A percentile compares a stretch with the other conserved stretches of the same genome.
phyloP scores from a whole-genome alignment of 2,329 filamentous ascomycete species.

The Hymenoscyphus scutula region DNA sequence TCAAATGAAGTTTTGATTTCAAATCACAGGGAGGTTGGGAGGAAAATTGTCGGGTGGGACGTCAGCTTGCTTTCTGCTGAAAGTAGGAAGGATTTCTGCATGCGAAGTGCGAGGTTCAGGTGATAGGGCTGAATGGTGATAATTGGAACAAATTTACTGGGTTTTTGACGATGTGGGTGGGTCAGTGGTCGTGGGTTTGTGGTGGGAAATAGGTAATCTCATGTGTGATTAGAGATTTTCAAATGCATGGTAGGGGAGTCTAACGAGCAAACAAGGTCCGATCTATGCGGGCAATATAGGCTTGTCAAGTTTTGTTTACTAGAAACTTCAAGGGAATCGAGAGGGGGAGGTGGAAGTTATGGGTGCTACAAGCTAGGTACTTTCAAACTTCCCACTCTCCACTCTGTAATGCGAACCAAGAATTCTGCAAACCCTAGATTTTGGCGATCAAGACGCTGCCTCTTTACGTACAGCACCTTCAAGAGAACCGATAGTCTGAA shows the following conservation, averaged over 20 bases:
- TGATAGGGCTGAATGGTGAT: not conserved
- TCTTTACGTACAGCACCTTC: too few species aligned
- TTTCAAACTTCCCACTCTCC: too few species aligned
- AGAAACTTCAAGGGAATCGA: too few species aligned
- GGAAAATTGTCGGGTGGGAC: not conserved
- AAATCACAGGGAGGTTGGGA: not conserved
- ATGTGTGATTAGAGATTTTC: not conserved
- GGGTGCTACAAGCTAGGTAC: too few species aligned
- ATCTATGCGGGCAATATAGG: too few species aligned
- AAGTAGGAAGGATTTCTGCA: not conserved
- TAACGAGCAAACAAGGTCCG: too few species aligned
- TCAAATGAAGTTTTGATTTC: not conserved
- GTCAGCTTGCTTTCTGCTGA: not conserved
- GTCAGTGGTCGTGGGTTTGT: not conserved
- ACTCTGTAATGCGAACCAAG: too few species aligned
- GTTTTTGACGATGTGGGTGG: not conserved
- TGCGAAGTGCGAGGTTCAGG: not conserved
- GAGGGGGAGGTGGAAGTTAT: too few species aligned
- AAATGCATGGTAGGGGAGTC: not conserved
- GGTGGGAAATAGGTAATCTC: not conserved
- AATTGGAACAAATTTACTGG: not conserved
- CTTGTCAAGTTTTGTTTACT: too few species aligned
- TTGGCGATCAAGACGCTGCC: too few species aligned
- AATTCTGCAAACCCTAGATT: too few species aligned
- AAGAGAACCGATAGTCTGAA: too few species aligned